phyloP scores from a whole-genome alignment of 768 basidiomycete genomes.

The Neoboletus subvelutipes region DNA sequence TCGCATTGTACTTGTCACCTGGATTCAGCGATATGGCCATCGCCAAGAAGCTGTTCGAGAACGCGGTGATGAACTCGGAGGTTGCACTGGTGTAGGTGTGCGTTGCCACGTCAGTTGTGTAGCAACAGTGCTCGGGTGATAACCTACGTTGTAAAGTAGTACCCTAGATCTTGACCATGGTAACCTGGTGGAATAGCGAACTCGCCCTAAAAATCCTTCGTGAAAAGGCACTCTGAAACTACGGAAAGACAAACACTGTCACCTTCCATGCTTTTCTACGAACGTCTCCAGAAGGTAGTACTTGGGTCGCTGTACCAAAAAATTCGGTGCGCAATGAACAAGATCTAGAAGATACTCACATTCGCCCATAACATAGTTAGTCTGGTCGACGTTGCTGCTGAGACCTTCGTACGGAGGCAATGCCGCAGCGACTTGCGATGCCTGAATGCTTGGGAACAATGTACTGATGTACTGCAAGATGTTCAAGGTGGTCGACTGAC shows the following conservation, averaged over 20 bases:
- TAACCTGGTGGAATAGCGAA: slow-evolving; percentile 6
- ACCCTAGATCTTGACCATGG: slow-evolving; percentile 1
- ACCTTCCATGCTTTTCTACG: slow-evolving; percentile 7
- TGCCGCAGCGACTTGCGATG: neutral
- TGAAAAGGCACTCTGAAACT: neutral
- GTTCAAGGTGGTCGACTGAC: neutral
- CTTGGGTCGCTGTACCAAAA: neutral
- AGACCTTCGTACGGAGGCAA: neutral
- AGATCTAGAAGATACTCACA: neutral
- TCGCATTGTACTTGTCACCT: neutral
- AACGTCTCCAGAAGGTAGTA: slow-evolving; percentile 7
- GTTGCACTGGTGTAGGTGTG: neutral
- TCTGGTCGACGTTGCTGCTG: neutral
- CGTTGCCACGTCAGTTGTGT: neutral
- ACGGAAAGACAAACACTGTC: neutral
- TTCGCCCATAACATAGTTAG: slow-evolving; percentile 3
- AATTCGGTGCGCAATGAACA: neutral
- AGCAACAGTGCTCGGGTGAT: neutral
- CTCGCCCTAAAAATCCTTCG: neutral
- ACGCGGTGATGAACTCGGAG: slow-evolving; percentile 7
- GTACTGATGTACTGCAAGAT: slow-evolving; percentile 1
- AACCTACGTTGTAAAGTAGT: slow-evolving; percentile 5
- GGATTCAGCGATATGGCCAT: slow-evolving; percentile 2
- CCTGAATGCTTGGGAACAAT: neutral
- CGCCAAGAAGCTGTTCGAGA: slow-evolving; percentile 5